Evolutionary conservation across 768 basidiomycete genomes (phyloP), one percentile per base, ranked within the genome.

Genomic region (Agrocybe pediades): DNA sequence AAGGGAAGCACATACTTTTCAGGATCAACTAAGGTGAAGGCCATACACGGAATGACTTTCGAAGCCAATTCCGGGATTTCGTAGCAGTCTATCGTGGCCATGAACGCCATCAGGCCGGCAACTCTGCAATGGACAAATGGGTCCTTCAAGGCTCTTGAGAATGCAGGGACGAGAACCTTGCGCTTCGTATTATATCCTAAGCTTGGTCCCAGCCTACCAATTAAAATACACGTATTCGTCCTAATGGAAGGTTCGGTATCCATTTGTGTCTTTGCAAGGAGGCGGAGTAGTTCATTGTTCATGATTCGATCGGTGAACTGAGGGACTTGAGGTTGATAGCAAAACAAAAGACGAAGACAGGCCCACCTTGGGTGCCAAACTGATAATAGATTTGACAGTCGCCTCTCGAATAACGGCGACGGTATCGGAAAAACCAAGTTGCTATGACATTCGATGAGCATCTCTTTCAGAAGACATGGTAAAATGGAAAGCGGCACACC

Each of bases 151-250:
- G 92, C 90, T 41, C 93, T 81, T 3, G 88, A 81, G 68, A 98
- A 98, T 3, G 97, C 97, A 3, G 95, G 94, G 1, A 98, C 92
- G 6, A 99, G 83, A n/a, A 99, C 94, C 65, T 98, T 98, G 60
- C 88, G 84, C 67, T 95, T 93, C 2, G 96, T 97, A 62, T 93
- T 88, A 53, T 88, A 83, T 1, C 91, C 90, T 1, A 99, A 74
- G 2, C 83, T 80, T 0, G 92, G 92, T 0, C 91, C 95, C 5
- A 99, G 78, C 6, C 96, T 84, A 16, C 95, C 96, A 52, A 99
- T 85, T 3, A 98, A 83, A 60, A 99, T 98, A 64, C 94, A 96
- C 0, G 97, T 97, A 63, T 98, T 98, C 15, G 97, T 98, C 42
- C 97, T 83, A 61, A 98, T 98, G 5, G 95, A 95, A 2, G 95